A percentile compares a stretch with the other conserved stretches of the same genome.
These are phyloP conservation scores for Lanmaoa rubissima DNA, from an alignment of 768 basidiomycete genomes.

Conservation along the genomic window DNA sequence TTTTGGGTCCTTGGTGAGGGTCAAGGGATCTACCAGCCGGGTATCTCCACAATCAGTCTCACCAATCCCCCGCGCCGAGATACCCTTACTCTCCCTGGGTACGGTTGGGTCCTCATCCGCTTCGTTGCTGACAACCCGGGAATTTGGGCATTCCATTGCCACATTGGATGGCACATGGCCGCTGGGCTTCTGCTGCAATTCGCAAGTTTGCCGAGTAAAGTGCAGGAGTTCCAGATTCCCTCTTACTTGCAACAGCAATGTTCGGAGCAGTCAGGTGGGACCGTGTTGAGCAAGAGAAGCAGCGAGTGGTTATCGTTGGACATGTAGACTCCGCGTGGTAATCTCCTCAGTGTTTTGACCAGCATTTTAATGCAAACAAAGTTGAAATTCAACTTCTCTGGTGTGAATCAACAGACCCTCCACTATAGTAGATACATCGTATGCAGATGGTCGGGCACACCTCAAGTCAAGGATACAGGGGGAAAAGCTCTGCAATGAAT, in stretches of 20 bases:
- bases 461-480: not conserved
- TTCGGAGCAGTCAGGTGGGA: conserved; percentile 29
- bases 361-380: not conserved
- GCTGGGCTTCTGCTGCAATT: conserved; percentile 42
- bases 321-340: conserved; percentile 3
- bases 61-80: conserved; percentile 42
- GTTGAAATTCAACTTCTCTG: not conserved
- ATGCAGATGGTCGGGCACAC: not conserved
- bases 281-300: conserved; percentile 18
- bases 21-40: conserved; percentile 32
- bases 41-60: conserved; percentile 28
- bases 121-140: conserved; percentile 46
- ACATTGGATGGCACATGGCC: conserved; percentile 40
- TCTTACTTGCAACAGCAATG: conserved; percentile 36
- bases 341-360: not conserved
- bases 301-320: conserved; percentile 17
- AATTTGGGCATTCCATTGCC: conserved; percentile 48
- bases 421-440: not conserved
- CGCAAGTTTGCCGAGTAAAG: conserved; percentile 36
- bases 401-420: not conserved
- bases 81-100: conserved; percentile 41
- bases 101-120: conserved; percentile 37
- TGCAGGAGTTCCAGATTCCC: conserved; percentile 35
- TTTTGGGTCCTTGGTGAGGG: conserved; percentile 38
- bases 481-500: not conserved